These are phyloP conservation scores for Pluteus cervinus DNA, from an alignment of 768 basidiomycete genomes.

Conservation along the genomic window DNA sequence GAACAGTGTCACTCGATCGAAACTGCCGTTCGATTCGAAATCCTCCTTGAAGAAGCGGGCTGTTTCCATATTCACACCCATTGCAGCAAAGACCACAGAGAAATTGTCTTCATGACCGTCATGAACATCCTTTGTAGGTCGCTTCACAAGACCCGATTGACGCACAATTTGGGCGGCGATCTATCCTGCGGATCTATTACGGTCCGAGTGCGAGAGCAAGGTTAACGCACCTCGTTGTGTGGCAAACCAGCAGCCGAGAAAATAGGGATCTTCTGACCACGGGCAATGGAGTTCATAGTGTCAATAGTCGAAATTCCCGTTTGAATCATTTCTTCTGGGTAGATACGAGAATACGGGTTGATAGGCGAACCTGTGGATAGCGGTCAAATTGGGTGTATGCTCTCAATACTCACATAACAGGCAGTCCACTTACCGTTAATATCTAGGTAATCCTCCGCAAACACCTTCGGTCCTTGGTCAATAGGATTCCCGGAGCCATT, in stretches of 20 bases:
- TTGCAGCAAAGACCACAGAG: constrained; percentile 98
- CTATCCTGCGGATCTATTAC: constrained; percentile 30
- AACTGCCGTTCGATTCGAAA: constrained; percentile 97
- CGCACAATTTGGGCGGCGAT: constrained; percentile 99
- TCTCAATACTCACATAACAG: too few relatives aligned
- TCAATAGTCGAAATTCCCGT: constrained; percentile 99
- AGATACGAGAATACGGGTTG: constrained; percentile 96
- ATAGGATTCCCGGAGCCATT: constrained; percentile 98
- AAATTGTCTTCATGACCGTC: constrained; percentile 99
- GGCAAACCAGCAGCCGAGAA: constrained; percentile 99
- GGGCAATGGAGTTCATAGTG: constrained; percentile 97
- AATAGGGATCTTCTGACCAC: constrained; percentile 99
- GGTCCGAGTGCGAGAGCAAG: background rate
- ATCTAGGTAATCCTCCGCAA: constrained; percentile 98
- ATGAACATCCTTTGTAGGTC: constrained; percentile 94
- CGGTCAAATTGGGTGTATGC: background rate
- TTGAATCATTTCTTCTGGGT: constrained; percentile 99
- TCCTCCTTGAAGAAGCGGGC: constrained; percentile 99
- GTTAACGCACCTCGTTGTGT: constrained; percentile 81
- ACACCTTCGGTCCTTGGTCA: constrained; percentile 97
- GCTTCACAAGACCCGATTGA: constrained; percentile 94
- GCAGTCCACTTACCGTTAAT: constrained; percentile 96
- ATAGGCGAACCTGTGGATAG: constrained; percentile 80
- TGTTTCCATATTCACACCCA: constrained; percentile 99
- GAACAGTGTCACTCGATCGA: constrained; percentile 97